These are phyloP conservation scores for Austroboletus niveus DNA, from an alignment of 1,284 basidiomycete genomes.

Conservation along the genomic window DNA sequence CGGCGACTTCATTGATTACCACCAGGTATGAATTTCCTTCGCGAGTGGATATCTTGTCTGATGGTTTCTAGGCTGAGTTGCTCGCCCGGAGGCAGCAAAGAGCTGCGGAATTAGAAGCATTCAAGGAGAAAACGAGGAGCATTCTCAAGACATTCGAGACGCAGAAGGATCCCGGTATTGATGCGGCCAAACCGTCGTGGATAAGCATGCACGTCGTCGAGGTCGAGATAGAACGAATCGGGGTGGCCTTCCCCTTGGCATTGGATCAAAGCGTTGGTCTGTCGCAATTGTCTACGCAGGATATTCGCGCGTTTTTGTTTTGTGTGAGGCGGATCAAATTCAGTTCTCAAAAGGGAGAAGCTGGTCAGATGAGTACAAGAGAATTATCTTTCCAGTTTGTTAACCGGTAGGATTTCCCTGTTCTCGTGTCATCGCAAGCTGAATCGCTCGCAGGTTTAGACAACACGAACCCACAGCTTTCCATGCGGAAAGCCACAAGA, in stretches of 20 bases:
- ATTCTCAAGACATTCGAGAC: constrained; percentile 74
- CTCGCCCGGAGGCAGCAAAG: constrained; percentile 70
- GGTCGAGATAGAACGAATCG: constrained; percentile 68
- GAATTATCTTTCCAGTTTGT: constrained; percentile 85
- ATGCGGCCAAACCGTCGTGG: constrained; percentile 50
- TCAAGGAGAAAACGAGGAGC: constrained; percentile 76
- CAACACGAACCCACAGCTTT: constrained; percentile 72
- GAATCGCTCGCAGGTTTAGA: constrained; percentile 58
- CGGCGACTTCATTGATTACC: constrained; percentile 81
- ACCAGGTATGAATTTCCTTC: constrained; percentile 53
- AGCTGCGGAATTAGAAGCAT: constrained; percentile 71
- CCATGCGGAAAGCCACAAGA: constrained; percentile 64
- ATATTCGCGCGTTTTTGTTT: constrained; percentile 79
- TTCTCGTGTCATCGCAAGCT: constrained; percentile 3
- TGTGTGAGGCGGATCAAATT: constrained; percentile 77
- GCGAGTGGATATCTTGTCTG: background rate
- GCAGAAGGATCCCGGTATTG: constrained; percentile 41
- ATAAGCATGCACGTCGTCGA: constrained; percentile 65
- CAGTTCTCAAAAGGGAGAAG: constrained; percentile 70
- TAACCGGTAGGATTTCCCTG: constrained; percentile 48
- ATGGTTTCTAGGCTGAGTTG: constrained; percentile 61
- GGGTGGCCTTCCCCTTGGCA: constrained; percentile 80
- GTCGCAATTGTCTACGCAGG: constrained; percentile 38
- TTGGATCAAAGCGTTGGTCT: constrained; percentile 53
- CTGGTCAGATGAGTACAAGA: constrained; percentile 71